phyloP scores from a whole-genome alignment of 75 land plant species.

The Ceratopteris richardii region DNA sequence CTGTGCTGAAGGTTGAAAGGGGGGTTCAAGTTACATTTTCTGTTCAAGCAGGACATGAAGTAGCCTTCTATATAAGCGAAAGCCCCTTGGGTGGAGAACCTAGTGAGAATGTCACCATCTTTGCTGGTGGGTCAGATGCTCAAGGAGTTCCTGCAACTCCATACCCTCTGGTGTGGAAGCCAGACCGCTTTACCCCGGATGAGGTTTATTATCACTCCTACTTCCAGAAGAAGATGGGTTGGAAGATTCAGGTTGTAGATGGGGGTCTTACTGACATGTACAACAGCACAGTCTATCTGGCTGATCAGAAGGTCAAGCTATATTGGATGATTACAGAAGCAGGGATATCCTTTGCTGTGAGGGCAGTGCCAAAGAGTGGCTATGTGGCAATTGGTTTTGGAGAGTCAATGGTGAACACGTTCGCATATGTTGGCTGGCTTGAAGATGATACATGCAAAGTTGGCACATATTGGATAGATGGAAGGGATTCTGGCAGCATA shows the following conservation, averaged over 20 bases:
- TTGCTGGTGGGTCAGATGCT: conserved; percentile 74
- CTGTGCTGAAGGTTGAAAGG: conserved; percentile 78
- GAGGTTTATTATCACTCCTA: conserved; percentile 81
- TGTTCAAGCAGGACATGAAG: conserved; percentile 93
- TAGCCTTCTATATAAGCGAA: conserved; percentile 84
- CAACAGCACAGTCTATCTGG: conserved; percentile 82
- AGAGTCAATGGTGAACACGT: conserved; percentile 82
- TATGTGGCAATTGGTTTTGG: conserved; percentile 97
- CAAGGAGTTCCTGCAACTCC: conserved; percentile 89
- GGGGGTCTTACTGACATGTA: conserved; percentile 97
- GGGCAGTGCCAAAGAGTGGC: conserved; percentile 88
- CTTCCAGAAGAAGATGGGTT: conserved; percentile 81
- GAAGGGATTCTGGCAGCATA: conserved; percentile 50
- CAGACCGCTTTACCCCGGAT: conserved; percentile 90
- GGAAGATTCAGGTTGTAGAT: conserved; percentile 96
- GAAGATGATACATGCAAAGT: conserved; percentile 61
- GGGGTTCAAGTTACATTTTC: conserved; percentile 90
- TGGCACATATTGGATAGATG: conserved; percentile 87
- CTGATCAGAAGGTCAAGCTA: conserved; percentile 85
- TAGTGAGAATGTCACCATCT: conserved; percentile 41
- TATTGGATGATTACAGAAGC: conserved; percentile 79
- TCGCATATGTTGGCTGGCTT: conserved; percentile 94
- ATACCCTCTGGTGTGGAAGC: conserved; percentile 58
- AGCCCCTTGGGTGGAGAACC: conserved; percentile 82
- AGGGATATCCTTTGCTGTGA: conserved; percentile 84